These are phyloP conservation scores for Cornus florida DNA, from an alignment of 148 eudicot genomes.

Conservation along the genomic window DNA sequence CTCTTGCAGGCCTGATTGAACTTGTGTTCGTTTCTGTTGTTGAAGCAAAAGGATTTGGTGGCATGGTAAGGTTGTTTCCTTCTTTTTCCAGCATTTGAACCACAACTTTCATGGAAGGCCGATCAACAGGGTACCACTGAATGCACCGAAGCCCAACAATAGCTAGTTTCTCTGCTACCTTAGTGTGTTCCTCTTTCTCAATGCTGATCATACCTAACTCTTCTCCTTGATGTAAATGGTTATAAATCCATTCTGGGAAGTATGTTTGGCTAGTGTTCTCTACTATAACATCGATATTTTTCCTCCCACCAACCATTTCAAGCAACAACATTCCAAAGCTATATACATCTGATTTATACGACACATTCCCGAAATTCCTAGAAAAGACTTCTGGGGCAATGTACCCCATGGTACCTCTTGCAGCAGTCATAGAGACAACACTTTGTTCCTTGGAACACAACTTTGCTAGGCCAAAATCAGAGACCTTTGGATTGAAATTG, in stretches of 20 bases:
- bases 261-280: too few relatives aligned
- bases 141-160: not conserved
- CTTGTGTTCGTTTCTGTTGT: too few relatives aligned
- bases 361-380: not conserved
- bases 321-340: not conserved
- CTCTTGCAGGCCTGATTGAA: too few relatives aligned
- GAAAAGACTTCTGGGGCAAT: not conserved
- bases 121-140: not conserved
- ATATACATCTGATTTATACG: not conserved
- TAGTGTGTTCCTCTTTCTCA: not conserved
- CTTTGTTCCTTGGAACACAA: slow-evolving; percentile 6
- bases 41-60: not conserved
- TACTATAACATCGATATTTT: not conserved
- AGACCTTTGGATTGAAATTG: not conserved
- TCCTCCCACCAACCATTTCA: slow-evolving; percentile 5
- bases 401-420: not conserved
- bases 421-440: not conserved
- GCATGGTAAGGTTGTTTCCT: not conserved
- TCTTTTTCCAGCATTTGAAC: slow-evolving; percentile 1
- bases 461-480: not conserved
- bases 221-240: too few relatives aligned
- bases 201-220: not conserved
- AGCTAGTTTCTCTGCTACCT: not conserved
- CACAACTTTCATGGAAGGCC: not conserved
- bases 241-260: too few relatives aligned